A percentile compares a stretch with the other conserved stretches of the same genome.
Conservation (phyloP, 495 filamentous ascomycete species). For the Letharia lupina region DNA sequence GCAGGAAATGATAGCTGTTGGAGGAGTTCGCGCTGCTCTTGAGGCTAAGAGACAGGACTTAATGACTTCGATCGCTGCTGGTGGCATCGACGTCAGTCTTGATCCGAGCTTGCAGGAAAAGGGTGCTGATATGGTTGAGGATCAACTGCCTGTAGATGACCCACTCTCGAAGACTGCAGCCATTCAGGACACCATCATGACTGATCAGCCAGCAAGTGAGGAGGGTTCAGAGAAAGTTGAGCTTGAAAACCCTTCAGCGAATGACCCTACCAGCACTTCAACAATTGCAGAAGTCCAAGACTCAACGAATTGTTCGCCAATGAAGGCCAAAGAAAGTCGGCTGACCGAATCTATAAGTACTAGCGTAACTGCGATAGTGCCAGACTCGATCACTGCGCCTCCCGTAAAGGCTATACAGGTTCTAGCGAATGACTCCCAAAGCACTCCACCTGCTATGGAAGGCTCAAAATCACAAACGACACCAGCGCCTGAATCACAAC, state of each 20-base stretch:
- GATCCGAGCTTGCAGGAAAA: background rate
- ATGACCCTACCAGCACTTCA: background rate
- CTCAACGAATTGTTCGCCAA: too few relatives aligned
- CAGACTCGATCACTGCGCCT: background rate
- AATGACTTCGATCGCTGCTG: slow-evolving; percentile 42
- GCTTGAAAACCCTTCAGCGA: background rate
- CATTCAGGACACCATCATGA: background rate
- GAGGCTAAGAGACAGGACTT: slow-evolving; percentile 45
- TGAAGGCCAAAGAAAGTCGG: background rate
- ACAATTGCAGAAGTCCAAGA: background rate
- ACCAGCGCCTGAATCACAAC: slow-evolving; percentile 26
- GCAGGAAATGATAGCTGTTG: slow-evolving; percentile 23
- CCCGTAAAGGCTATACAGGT: background rate
- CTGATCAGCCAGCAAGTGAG: background rate
- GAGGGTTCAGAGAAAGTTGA: background rate
- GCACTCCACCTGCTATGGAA: background rate
- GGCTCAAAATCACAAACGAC: background rate
- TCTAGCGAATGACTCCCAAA: background rate
- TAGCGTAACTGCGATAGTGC: background rate
- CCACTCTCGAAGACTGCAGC: background rate
- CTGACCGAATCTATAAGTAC: background rate
- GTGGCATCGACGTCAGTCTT: slow-evolving; percentile 30
- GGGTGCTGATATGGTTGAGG: background rate
- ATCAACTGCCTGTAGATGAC: background rate
- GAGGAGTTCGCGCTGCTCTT: slow-evolving; percentile 31